Conservation (phyloP, 192 early-diverging fungal genomes). For the Coemansia sp. region DNA sequence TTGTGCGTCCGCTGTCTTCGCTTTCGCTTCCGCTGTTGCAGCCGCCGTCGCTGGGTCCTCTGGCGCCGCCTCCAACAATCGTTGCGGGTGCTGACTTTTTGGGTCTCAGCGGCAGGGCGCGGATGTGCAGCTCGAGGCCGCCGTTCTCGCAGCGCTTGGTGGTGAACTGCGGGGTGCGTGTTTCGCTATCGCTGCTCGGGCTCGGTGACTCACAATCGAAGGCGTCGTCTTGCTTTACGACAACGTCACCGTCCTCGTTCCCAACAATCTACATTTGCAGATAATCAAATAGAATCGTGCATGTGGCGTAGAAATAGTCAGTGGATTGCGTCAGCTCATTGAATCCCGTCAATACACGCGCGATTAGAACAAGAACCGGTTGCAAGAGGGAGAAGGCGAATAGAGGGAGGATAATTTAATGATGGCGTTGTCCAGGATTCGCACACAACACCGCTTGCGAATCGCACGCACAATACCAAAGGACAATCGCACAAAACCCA, state of each 20-base stretch:
- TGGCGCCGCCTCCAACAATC: slow-evolving; percentile 17
- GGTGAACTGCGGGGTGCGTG: slow-evolving; percentile 36
- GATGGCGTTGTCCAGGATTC: no score
- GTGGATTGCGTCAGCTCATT: not conserved
- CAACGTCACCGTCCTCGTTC: slow-evolving; percentile 51
- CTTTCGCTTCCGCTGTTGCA: not conserved
- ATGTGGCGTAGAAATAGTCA: not conserved
- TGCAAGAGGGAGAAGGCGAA: not conserved
- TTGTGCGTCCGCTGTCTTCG: not conserved
- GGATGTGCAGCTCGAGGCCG: slow-evolving; percentile 49
- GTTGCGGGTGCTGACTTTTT: slow-evolving; percentile 8
- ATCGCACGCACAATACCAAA: no score
- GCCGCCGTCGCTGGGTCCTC: not conserved
- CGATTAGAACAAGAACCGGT: no score
- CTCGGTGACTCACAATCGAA: slow-evolving; percentile 29
- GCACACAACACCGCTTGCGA: no score
- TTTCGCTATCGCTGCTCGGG: slow-evolving; percentile 25
- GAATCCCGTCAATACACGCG: not conserved
- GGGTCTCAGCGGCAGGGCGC: slow-evolving; percentile 30
- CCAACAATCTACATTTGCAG: slow-evolving; percentile 40
- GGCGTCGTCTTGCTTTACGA: slow-evolving; percentile 49
- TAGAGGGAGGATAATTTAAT: not conserved
- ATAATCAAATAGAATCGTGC: not conserved
- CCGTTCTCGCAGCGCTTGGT: slow-evolving; percentile 32
- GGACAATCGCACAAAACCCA: no score